These are phyloP conservation scores for Epichloe bromicola DNA, from an alignment of 2,329 filamentous ascomycete genomes.

Conservation along the genomic window DNA sequence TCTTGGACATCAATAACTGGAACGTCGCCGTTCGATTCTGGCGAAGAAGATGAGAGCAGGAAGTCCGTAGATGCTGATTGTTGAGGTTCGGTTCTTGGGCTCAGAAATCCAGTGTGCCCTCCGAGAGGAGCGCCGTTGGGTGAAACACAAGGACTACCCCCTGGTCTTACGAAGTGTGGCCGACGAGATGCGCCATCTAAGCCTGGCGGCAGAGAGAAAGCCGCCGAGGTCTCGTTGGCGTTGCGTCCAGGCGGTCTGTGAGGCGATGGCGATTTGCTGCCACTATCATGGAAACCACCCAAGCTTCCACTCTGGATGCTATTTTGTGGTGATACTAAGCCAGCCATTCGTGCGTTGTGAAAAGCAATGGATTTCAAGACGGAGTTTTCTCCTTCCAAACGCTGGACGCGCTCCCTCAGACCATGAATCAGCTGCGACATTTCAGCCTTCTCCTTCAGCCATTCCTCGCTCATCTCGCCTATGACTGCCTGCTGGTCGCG, in stretches of 20 bases:
- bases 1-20: slow-evolving; percentile 44
- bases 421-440: slow-evolving; percentile 28
- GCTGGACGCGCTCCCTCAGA: slow-evolving; percentile 26
- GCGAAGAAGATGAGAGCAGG: slow-evolving; percentile 17
- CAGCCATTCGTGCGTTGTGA: slow-evolving; percentile 16
- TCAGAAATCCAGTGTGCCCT: slow-evolving; percentile 26
- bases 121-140: slow-evolving; percentile 22
- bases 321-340: slow-evolving; percentile 18
- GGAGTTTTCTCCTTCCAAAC: slow-evolving; percentile 24
- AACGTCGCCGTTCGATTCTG: slow-evolving; percentile 19
- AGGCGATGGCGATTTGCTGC: slow-evolving; percentile 7
- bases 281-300: slow-evolving; percentile 10
- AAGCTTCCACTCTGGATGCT: slow-evolving; percentile 15
- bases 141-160: slow-evolving; percentile 20
- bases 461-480: slow-evolving; percentile 35
- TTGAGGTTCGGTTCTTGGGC: slow-evolving; percentile 30
- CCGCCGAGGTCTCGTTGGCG: slow-evolving; percentile 11
- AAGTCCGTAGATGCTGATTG: slow-evolving; percentile 24
- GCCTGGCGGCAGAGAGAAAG: slow-evolving; percentile 19
- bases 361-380: slow-evolving; percentile 19
- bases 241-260: slow-evolving; percentile 10
- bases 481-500: slow-evolving; percentile 40
- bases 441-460: slow-evolving; percentile 30
- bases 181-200: slow-evolving; percentile 21
- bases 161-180: slow-evolving; percentile 17